Evolutionary conservation across 1,284 basidiomycete genomes (phyloP), one percentile per base, ranked within the genome.

Genomic region (Cryptococcus jaspeensis): DNA sequence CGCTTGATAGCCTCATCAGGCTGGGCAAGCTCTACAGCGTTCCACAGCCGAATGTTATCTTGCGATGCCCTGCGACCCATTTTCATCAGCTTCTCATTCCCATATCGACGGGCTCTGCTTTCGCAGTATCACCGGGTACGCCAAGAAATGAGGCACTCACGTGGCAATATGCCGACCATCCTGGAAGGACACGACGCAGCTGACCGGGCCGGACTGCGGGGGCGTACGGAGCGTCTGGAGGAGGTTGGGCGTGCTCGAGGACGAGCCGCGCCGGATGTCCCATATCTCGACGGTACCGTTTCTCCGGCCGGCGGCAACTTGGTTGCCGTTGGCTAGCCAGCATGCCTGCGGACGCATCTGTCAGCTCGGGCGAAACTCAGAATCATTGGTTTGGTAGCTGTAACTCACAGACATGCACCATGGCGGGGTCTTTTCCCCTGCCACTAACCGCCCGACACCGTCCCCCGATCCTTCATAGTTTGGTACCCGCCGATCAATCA

Each of bases 11-110:
- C 62, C 3, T 80, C 81, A 67, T 89, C 87, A 8, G 81, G 77
- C 67, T 90, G 85, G 51, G 83, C 84, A 43, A 85, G 84, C 63
- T 92, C 88, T 20, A 85, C 83, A 32, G 89, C 89, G 69, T 98
- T 92, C 94, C 94, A 99, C 43, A 99, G 75, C 28, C 96, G 83
- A 56, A 99, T 84, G 71, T 97, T 97, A 78, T 99, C 95, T 56
- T 87, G 85, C 16, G 91, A 94, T 8, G 92, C 95, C 58, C 91
- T 93, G 35, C 59, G 38, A 23, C 69, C 16, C 68, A 32, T 37
- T n/a, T 39, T 45, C 9, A n/a, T 48, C 22, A 42, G 22, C 43
- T 36, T n/a, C 36, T 36, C 20, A 9, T 38, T 9, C 32, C 20
- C 13, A n/a, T n/a, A n/a, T n/a, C n/a, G n/a, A n/a, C n/a, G n/a